Percentiles rank a stretch among this genome's conserved stretches.
phyloP scores from a whole-genome alignment of 2,329 filamentous ascomycete genomes.

The Aspergillaceae sp. region DNA sequence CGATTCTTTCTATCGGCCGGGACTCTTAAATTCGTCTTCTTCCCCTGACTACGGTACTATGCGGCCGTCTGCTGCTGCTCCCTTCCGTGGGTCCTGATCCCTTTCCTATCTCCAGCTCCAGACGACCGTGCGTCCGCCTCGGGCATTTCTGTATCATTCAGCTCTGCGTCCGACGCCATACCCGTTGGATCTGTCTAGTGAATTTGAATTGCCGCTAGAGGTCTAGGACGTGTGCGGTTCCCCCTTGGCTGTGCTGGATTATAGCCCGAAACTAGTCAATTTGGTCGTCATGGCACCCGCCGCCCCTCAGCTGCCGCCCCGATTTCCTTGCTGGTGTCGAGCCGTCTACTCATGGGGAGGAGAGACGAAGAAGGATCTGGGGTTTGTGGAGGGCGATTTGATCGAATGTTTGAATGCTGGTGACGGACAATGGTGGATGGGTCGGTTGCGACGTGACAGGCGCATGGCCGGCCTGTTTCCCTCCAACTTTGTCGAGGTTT shows the following conservation, averaged over 20 bases:
- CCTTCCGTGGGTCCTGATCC: constrained; percentile 1
- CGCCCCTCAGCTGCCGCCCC: constrained; percentile 54
- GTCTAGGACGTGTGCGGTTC: too few species aligned
- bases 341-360: constrained; percentile 91
- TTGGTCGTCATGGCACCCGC: constrained; percentile 36
- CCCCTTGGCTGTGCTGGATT: too few species aligned
- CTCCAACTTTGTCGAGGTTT: constrained; percentile 91
- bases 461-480: constrained; percentile 89
- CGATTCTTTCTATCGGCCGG: too few species aligned
- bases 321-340: constrained; percentile 85
- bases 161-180: background rate
- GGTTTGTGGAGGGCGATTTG: constrained; percentile 93
- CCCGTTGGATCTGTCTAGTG: background rate
- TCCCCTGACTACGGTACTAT: constrained; percentile 1
- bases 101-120: background rate
- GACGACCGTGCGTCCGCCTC: constrained; percentile 1
- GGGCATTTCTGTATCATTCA: background rate
- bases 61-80: constrained; percentile 1
- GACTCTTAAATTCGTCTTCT: background rate
- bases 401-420: constrained; percentile 98
- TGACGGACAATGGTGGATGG: constrained; percentile 98
- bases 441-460: constrained; percentile 77
- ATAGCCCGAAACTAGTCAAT: background rate
- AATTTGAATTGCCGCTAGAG: too few species aligned
- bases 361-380: constrained; percentile 89